Percentiles rank a stretch among this genome's conserved stretches.
phyloP scores from a whole-genome alignment of 2,329 filamentous ascomycete species.

The Xylaria sp. region DNA sequence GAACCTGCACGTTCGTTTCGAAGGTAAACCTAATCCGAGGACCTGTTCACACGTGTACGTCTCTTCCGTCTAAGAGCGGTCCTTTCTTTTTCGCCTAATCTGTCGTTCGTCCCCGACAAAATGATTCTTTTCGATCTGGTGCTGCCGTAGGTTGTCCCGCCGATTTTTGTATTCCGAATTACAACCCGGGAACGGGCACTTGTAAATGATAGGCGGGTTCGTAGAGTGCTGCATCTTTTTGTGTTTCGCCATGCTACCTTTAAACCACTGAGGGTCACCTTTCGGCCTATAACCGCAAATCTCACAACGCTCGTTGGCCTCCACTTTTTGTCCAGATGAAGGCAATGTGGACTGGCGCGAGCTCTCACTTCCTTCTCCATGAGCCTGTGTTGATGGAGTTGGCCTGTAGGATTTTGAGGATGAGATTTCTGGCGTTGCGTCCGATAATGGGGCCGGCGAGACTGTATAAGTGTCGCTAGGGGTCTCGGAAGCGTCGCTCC shows the following conservation, averaged over 20 bases:
- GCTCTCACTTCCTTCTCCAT: conserved; percentile 30
- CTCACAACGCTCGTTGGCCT: conserved; percentile 60
- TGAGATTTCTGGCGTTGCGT: conserved; percentile 27
- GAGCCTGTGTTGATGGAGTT: conserved; percentile 34
- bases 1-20: conserved; percentile 27
- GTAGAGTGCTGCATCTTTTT: conserved; percentile 64
- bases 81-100: conserved; percentile 60
- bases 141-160: conserved; percentile 65
- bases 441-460: conserved; percentile 38
- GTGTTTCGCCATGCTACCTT: conserved; percentile 69
- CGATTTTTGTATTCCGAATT: conserved; percentile 66
- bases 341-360: conserved; percentile 34
- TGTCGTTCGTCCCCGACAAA: conserved; percentile 60
- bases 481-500: conserved; percentile 35
- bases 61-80: conserved; percentile 22
- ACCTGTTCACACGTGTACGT: conserved; percentile 16
- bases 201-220: conserved; percentile 62
- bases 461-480: conserved; percentile 39
- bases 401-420: conserved; percentile 35
- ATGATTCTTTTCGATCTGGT: conserved; percentile 67
- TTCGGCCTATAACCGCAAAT: conserved; percentile 67
- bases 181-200: conserved; percentile 65
- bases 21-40: conserved; percentile 17
- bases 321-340: conserved; percentile 50
- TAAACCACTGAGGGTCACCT: conserved; percentile 68